These are phyloP conservation scores for Trichocladium uniseriatum DNA, from an alignment of 495 filamentous ascomycete species.

Conservation along the genomic window DNA sequence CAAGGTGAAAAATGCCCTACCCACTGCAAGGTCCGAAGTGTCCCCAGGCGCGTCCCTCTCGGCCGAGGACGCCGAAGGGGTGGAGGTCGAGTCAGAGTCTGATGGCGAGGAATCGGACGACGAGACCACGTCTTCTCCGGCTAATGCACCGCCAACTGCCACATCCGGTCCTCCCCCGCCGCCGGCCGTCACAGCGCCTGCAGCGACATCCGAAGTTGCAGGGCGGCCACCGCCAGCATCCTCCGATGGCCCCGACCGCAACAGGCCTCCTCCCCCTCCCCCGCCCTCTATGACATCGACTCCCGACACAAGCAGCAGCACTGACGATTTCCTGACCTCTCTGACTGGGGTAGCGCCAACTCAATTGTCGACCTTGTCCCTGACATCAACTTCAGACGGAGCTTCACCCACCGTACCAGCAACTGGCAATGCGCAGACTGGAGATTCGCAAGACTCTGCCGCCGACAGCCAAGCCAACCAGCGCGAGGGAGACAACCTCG, in stretches of 20 bases:
- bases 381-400: background rate
- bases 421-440: background rate
- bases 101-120: background rate
- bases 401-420: background rate
- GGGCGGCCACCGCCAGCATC: too few species aligned
- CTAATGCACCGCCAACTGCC: too few species aligned
- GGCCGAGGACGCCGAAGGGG: background rate
- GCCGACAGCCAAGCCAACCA: background rate
- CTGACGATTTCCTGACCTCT: background rate
- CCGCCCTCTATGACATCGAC: too few species aligned
- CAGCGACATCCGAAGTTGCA: too few species aligned
- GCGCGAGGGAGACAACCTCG: background rate
- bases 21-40: too few species aligned
- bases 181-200: background rate
- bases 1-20: too few species aligned
- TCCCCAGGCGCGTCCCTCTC: background rate
- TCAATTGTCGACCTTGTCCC: background rate
- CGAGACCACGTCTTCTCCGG: constrained; percentile 1
- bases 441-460: background rate
- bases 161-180: background rate
- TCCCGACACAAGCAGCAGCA: too few species aligned
- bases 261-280: too few species aligned
- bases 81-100: background rate
- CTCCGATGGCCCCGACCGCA: too few species aligned
- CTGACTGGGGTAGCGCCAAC: background rate